Conservation (phyloP, 2,329 filamentous ascomycete genomes). For the Emericellopsis atlantica region DNA sequence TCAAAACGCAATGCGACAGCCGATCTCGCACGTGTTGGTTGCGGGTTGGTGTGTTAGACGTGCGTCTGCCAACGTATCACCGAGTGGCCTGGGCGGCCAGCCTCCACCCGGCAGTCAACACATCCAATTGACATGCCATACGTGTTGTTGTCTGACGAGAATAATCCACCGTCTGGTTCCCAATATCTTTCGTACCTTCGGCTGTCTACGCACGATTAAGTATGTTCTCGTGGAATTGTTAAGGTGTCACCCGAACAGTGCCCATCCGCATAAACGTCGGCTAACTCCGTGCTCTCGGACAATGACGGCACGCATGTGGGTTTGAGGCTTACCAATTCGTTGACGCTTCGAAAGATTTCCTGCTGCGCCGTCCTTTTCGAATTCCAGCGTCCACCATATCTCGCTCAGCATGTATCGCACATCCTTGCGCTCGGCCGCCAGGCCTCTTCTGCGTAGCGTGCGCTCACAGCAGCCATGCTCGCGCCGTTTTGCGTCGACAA, state of each 20-base stretch:
- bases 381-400: background rate
- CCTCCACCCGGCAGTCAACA: too few relatives aligned
- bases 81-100: too few relatives aligned
- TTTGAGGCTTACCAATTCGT: slow-evolving; percentile 1
- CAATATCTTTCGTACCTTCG: too few relatives aligned
- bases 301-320: slow-evolving; percentile 1
- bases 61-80: too few relatives aligned
- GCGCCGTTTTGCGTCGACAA: slow-evolving; percentile 36
- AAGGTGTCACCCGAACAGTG: background rate
- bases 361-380: background rate
- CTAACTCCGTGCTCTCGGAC: background rate
- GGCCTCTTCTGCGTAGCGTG: slow-evolving; percentile 26
- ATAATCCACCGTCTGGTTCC: too few relatives aligned
- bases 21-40: too few relatives aligned
- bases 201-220: background rate
- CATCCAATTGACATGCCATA: too few relatives aligned
- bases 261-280: background rate
- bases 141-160: too few relatives aligned
- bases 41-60: too few relatives aligned
- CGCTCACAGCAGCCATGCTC: slow-evolving; percentile 23
- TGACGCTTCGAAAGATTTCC: too few relatives aligned
- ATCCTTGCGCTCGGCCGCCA: slow-evolving; percentile 33
- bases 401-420: slow-evolving; percentile 35
- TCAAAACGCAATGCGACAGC: too few relatives aligned
- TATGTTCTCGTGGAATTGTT: background rate